Base-by-base conservation (phyloP, 495 filamentous ascomycete species). In the Monascus purpureus region DNA sequence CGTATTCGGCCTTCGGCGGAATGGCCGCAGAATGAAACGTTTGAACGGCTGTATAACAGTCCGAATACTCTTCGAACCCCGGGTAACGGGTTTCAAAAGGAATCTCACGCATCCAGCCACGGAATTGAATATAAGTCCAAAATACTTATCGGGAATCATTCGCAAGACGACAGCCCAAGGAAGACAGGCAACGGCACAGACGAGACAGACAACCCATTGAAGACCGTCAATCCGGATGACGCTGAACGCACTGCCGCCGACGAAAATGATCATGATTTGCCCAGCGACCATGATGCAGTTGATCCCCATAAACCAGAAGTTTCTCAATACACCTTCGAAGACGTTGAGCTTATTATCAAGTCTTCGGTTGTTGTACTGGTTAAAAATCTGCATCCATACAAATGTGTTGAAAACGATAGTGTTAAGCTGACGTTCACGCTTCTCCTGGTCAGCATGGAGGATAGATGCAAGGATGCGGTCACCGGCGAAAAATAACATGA, bases 321-420 rank as follows among this genome's bases (percentile, higher is more conserved):
- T 93, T 29, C 67, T 61, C 39, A 62, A 61, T 36, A 90, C 67
- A 29, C 82, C 82, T 51, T 87, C 82, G 45, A 92, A 83, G 28
- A 93, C 85, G 57, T 93, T 93, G 62, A 88, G 73, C 12, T 77
- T 67, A 56, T 93, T 93, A 53, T 93, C 84, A 13, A 93, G 63
- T 14, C 83, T 80, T 28, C 84, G 81, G 55, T 86, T 88, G 65
- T 90, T 93, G 72, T 84, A 88, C 49, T 88, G 78, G 53, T 93
- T 93, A 63, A 92, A 93, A 40, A 93, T 87, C 39, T 93, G 84
- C 83, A 93, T 90, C 84, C 84, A 93, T 12, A 93, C 84, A 32
- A 93, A 93, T 3, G 82, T 82, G 59, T 93, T 93, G 70, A 93
- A 93, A 4, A 93, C 78, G 27, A 92, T 63, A 1, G 80, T 84